A percentile compares a stretch with the other conserved stretches of the same genome.
These are phyloP conservation scores for Zhuliangozyma blackwelliae DNA, from an alignment of 1,139 yeast species.

Conservation along the genomic window DNA sequence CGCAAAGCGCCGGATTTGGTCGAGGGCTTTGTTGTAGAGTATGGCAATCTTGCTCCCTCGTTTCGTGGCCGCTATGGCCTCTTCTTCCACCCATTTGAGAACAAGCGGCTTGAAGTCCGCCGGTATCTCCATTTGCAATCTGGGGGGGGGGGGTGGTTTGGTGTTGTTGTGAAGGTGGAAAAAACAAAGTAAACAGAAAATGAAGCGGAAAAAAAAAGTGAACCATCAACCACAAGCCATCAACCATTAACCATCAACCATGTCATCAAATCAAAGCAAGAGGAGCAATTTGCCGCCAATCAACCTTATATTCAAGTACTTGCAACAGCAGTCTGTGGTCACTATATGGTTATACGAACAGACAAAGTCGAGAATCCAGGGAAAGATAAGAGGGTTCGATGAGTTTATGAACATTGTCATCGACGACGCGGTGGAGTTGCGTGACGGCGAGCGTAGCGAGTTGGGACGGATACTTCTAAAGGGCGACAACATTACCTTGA, in stretches of 20 bases:
- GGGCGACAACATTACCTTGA: constrained; percentile 90
- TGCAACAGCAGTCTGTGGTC: constrained; percentile 78
- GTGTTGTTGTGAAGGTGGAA: not conserved
- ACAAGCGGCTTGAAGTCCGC: constrained; percentile 8
- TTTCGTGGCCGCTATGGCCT: constrained; percentile 37
- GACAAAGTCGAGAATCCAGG: constrained; percentile 71
- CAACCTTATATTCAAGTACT: constrained; percentile 78
- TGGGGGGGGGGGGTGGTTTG: not conserved
- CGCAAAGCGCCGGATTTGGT: constrained; percentile 39
- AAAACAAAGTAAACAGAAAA: not conserved
- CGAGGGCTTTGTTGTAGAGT: constrained; percentile 47
- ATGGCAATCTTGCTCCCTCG: constrained; percentile 40
- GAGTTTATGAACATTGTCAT: constrained; percentile 97
- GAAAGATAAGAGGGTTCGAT: constrained; percentile 87
- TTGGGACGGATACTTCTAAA: constrained; percentile 66
- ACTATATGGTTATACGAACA: constrained; percentile 90
- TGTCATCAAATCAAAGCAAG: constrained; percentile 20
- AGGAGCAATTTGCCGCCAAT: constrained; percentile 77
- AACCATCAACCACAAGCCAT: too few species aligned
- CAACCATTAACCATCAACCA: constrained; percentile 5
- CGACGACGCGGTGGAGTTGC: constrained; percentile 78
- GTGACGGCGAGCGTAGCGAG: constrained; percentile 37
- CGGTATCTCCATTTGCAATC: not conserved
- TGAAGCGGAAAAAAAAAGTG: not conserved
- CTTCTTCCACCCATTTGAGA: constrained; percentile 49